Evolutionary conservation across 768 basidiomycete genomes (phyloP), one percentile per base, ranked within the genome.

Genomic region (Lyophyllum shimeji): DNA sequence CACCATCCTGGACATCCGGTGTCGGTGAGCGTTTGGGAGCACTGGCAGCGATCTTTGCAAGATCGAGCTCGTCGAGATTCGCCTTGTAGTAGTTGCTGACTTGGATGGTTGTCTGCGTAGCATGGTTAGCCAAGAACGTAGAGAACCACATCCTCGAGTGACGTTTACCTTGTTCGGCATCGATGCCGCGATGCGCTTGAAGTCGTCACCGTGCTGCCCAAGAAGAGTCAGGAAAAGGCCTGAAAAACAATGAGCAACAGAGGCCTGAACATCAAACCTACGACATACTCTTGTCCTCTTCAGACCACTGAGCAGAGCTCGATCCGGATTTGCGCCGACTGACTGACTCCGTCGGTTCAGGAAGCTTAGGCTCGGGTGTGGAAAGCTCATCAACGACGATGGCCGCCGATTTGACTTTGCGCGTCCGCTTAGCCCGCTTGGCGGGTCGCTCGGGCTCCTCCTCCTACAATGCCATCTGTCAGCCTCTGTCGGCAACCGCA

Each of bases 141-240:
- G n/a, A 27, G 17, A 25, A 29, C 29, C 4, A 29, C 29, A 29
- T 5, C 3, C 29, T 11, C 3, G 37, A 29, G 7, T 15, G 44
- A 13, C 4, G 1, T 13, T 27, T 33, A 44, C 42, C 42, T 85
- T 85, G 67, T 80, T 81, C 6, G 82, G 83, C 76, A 91, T 80
- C 4, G 80, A 79, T 2, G 84, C 77, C 0, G 89, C 83, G 49
- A 92, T 86, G n/a, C 81, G 78, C 62, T 83, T 81, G 63, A 85
- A 85, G 63, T 91, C 81, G 52, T 81, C 78, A 33, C 87, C 88
- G 66, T 88, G 77, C 55, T 82, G 75, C n/a, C 74, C 71, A 17
- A 89, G 73, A 37, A 90, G 75, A 15, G 75, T 67, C 46, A 84
- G 61, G 63, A 90, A 85, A 45, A 80, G 61, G 45, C 65, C 82